Conservation (phyloP, 805 yeast genomes). For the Candida suzukii region DNA sequence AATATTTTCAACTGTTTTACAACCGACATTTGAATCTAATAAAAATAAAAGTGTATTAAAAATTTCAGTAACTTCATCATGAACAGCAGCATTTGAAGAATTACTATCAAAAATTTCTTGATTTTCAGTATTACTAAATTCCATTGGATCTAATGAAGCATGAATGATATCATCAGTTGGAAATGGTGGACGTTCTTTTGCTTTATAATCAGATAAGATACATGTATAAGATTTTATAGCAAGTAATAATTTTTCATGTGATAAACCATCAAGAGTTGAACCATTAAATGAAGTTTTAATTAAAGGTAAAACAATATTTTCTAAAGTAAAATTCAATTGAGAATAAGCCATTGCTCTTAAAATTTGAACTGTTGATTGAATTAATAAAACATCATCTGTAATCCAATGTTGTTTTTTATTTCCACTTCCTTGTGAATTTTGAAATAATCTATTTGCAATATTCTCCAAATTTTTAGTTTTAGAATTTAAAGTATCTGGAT, state of each 20-base stretch:
- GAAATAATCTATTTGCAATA: slow-evolving; percentile 51
- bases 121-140: slow-evolving; percentile 22
- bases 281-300: slow-evolving; percentile 58
- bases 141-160: slow-evolving; percentile 26
- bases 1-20: slow-evolving; percentile 19
- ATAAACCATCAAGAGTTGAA: slow-evolving; percentile 47
- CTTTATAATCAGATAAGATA: slow-evolving; percentile 57
- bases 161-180: slow-evolving; percentile 50
- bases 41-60: slow-evolving; percentile 49
- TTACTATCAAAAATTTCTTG: slow-evolving; percentile 37
- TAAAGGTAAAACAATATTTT: slow-evolving; percentile 67
- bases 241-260: slow-evolving; percentile 65
- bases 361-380: slow-evolving; percentile 63
- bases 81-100: slow-evolving; percentile 43
- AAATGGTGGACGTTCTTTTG: slow-evolving; percentile 59
- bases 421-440: slow-evolving; percentile 25
- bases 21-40: slow-evolving; percentile 55
- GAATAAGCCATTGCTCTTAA: slow-evolving; percentile 74
- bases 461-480: slow-evolving; percentile 73
- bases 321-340: slow-evolving; percentile 73
- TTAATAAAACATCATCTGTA: slow-evolving; percentile 50
- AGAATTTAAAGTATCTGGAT: slow-evolving; percentile 82
- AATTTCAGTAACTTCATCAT: slow-evolving; percentile 63
- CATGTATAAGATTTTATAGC: slow-evolving; percentile 66
- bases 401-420: slow-evolving; percentile 72